These are phyloP conservation scores for Mucor lusitanicus DNA, from an alignment of 371 early-diverging fungal genomes.

Conservation along the genomic window DNA sequence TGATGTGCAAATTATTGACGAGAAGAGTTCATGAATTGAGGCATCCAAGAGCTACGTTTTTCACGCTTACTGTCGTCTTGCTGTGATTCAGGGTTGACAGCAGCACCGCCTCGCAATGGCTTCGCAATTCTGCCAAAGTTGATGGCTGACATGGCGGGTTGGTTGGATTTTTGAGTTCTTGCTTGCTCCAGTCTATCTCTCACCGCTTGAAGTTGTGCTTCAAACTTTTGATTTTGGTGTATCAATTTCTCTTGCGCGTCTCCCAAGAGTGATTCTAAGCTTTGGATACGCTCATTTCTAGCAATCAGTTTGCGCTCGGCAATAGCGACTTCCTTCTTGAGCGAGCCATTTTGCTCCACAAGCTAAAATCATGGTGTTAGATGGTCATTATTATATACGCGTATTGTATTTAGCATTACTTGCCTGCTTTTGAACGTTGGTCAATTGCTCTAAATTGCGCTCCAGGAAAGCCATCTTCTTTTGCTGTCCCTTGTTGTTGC, in stretches of 20 bases:
- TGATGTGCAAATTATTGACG: not conserved
- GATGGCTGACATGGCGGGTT: constrained; percentile 49
- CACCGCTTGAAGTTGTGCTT: constrained; percentile 72
- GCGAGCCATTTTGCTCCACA: constrained; percentile 89
- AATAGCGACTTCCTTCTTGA: constrained; percentile 91
- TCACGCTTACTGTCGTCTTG: constrained; percentile 28
- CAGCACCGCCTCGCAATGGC: constrained; percentile 89
- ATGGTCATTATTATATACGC: not conserved
- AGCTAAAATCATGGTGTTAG: constrained; percentile 49
- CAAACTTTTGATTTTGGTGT: constrained; percentile 84
- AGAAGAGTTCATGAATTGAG: constrained; percentile 33
- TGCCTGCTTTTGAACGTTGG: constrained; percentile 88
- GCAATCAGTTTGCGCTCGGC: constrained; percentile 90
- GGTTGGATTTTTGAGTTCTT: constrained; percentile 52
- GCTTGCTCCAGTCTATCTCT: constrained; percentile 78
- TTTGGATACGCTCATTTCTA: constrained; percentile 91
- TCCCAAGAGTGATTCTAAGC: constrained; percentile 83
- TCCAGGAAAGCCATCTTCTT: constrained; percentile 96
- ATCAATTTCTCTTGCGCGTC: constrained; percentile 76
- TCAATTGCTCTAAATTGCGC: constrained; percentile 93
- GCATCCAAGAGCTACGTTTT: constrained; percentile 43
- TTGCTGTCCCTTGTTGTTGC: constrained; percentile 83
- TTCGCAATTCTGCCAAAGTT: constrained; percentile 87
- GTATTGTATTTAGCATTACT: constrained; percentile 47
- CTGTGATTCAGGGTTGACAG: constrained; percentile 1